Percentiles rank a stretch among this genome's conserved stretches.
These are phyloP conservation scores for Sarocladiaceae sp. DNA, from an alignment of 2,329 filamentous ascomycete species.

Conservation along the genomic window DNA sequence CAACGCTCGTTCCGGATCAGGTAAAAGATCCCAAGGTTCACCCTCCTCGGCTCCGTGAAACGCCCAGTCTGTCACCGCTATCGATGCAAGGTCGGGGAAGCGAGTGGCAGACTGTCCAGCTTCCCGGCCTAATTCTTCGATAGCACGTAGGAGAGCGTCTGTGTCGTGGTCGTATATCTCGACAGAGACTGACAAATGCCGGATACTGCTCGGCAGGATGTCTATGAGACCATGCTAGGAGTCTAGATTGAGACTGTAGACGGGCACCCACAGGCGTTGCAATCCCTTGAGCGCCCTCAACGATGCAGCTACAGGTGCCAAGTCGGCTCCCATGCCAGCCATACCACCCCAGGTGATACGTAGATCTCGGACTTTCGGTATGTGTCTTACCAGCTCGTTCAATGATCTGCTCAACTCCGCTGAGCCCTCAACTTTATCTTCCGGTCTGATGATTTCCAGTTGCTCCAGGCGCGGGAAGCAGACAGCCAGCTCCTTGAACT, in stretches of 20 bases:
- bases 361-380: neutral
- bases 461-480: neutral
- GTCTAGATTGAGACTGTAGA: neutral
- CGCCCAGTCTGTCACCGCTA: neutral
- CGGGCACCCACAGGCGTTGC: neutral
- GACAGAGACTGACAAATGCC: neutral
- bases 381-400: neutral
- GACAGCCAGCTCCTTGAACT: neutral
- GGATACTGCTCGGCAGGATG: neutral
- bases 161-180: neutral
- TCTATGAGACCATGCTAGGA: neutral
- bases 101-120: neutral
- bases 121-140: neutral
- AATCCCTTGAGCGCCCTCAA: neutral
- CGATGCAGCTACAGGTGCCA: neutral
- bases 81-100: neutral
- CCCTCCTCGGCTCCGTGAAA: neutral
- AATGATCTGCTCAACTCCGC: neutral
- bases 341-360: neutral
- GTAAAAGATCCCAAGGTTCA: neutral
- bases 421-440: neutral
- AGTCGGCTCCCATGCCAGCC: neutral
- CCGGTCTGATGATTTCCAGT: neutral
- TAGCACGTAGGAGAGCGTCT: neutral
- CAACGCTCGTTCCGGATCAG: neutral